Base-by-base conservation (phyloP, 495 filamentous ascomycete species). In the Gamarada debralockiae region DNA sequence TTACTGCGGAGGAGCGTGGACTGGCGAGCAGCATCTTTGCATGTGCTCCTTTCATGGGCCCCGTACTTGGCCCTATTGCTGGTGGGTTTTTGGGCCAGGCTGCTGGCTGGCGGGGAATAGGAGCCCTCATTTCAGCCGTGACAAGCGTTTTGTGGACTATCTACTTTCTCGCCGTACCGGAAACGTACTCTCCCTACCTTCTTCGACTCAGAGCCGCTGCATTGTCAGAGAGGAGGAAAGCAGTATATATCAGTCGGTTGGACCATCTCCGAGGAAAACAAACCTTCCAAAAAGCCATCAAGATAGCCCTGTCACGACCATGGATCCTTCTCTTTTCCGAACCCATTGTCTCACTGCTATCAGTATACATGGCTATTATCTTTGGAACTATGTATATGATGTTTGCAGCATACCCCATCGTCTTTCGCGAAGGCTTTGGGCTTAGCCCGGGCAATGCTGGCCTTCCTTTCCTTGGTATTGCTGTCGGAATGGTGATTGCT, bases 321-420 rank as follows among this genome's bases (percentile, higher is more conserved):
- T 57, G 53, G 53, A 39, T 50, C 1, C 77, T 97, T 13, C 76
- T 97, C 24, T 72, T 84, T 46, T 63, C 81, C 50, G 92, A 96
- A 69, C 89, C 88, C 20, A 96, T 96, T 75, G 85, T 90, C 42
- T 65, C 90, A 41, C 78, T 87, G 41, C 76, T 89, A 6, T 90
- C 88, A 58, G 70, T 90, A 9, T 80, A 95, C 59, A 73, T 89
- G 18, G 57, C 62, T 23, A 44, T 66, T 12, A 65, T 96, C 37
- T 79, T 96, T 20, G 92, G 90, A 33, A 89, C 91, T 9, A 68
- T 96, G 1, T 96, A 97, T 65, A 76, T 96, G 31, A 86, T 93
- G 64, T 95, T 97, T 64, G 88, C 87, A 21, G 90, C 90, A 3
- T 95, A 93, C 68, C 83, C 89, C 34, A 74, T 95, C 51, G 85